Evolutionary conservation across 495 filamentous ascomycete species (phyloP), one percentile per base, ranked within the genome.

Genomic region (Staphylotrichum tortipilum): DNA sequence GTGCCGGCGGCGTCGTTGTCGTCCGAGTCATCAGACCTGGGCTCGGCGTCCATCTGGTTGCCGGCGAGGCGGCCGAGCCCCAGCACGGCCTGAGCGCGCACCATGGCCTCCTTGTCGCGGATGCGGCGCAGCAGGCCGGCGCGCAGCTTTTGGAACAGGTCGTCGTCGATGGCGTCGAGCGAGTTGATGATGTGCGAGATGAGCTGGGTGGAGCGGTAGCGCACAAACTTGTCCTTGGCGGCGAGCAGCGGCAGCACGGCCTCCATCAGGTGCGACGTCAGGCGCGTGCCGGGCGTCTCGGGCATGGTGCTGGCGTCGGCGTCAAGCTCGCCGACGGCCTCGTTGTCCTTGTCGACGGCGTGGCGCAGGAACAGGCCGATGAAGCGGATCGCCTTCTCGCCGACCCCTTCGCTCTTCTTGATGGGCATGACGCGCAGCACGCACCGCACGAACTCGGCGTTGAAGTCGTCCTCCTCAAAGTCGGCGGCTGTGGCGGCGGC

Each of bases 1-100:
- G 68, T 74, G 14, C 69, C 73, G 3, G 65, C 67, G 43, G 81
- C 77, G 29, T 79, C 78, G 43, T 74, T 79, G 24, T 82, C 83
- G 24, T 83, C 80, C 37, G 84, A 80, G 36, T 82, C 75, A n/a
- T n/a, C n/a, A n/a, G n/a, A n/a, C n/a, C n/a, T n/a, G n/a, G 75
- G 76, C 49, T 86, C 84, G 17, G 78, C 85, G 21, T 92, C 85
- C 7, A 80, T 76, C 47, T 85, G 81, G 59, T 94, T 89, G 7
- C 83, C 86, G 2, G 87, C 89, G 7, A 97, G 69, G 31, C 89
- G 76, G 18, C 86, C 87, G 15, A 99, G 75, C 6, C 88, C 89
- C 50, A 94, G 74, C 6, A 94, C 91, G n/a, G 92, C 94, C 66
- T 99, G 92, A 10, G 91, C 85, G 30, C 92, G 79, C 11, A 99